phyloP scores from a whole-genome alignment of 371 early-diverging fungal genomes.

The Apophysomyces sp. region DNA sequence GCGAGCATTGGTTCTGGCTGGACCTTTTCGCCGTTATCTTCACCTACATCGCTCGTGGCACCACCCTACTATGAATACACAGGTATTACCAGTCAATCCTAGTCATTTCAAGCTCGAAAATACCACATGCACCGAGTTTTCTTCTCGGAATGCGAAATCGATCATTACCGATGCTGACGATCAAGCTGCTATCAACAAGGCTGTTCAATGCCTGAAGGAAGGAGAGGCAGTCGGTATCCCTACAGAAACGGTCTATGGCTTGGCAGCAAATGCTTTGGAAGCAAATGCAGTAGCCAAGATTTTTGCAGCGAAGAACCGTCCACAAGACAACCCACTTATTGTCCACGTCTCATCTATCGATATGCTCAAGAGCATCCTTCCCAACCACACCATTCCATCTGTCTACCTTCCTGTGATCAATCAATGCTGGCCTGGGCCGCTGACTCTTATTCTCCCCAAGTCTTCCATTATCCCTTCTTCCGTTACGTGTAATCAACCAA shows the following conservation, averaged over 20 bases:
- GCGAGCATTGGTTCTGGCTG: not conserved
- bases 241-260: conserved; percentile 99
- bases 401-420: conserved; percentile 69
- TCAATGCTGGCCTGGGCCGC: conserved; percentile 97
- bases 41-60: not conserved
- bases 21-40: not conserved
- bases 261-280: conserved; percentile 91
- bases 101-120: conserved; percentile 11
- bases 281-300: conserved; percentile 78
- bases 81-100: conserved; percentile 11
- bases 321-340: conserved; percentile 98
- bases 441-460: conserved; percentile 92
- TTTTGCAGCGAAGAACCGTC: conserved; percentile 92
- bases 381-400: conserved; percentile 56
- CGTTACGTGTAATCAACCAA: conserved; percentile 87
- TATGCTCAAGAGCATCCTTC: conserved; percentile 82
- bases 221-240: conserved; percentile 91
- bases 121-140: not conserved
- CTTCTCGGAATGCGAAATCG: conserved; percentile 14
- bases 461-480: conserved; percentile 64
- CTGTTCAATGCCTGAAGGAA: conserved; percentile 38
- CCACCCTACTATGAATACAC: not conserved
- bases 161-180: conserved; percentile 22
- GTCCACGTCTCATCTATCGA: conserved; percentile 92
- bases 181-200: conserved; percentile 40